phyloP scores from a whole-genome alignment of 2,329 filamentous ascomycete genomes.

The Colletotrichum ledebouriae region DNA sequence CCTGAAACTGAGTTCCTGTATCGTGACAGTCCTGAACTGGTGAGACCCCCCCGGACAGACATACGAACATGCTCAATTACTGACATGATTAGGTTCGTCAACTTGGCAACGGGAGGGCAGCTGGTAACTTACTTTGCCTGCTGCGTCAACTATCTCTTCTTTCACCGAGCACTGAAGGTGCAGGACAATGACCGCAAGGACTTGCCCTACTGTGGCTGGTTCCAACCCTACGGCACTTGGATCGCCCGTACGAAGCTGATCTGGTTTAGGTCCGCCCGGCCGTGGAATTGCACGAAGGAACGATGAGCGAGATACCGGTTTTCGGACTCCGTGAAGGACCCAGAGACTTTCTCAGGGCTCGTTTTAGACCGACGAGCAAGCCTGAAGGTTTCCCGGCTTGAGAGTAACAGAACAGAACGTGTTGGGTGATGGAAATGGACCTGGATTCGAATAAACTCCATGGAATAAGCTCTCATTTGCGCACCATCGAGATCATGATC shows the following conservation, averaged over 20 bases:
- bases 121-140: not conserved
- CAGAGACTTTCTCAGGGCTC: not conserved
- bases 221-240: not conserved
- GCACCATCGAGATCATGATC: too few species aligned
- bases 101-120: conserved; percentile 1
- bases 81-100: not conserved
- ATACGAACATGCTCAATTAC: not conserved
- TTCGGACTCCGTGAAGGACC: not conserved
- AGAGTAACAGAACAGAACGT: not conserved
- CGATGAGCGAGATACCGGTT: not conserved
- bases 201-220: not conserved
- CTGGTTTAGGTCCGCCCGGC: not conserved
- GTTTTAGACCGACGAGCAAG: not conserved
- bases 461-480: too few species aligned
- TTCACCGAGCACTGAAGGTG: not conserved
- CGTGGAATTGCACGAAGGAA: not conserved
- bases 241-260: not conserved
- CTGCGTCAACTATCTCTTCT: conserved; percentile 2
- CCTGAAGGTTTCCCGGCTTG: not conserved
- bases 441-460: too few species aligned
- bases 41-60: not conserved
- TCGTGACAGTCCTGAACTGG: conserved; percentile 1
- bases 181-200: not conserved
- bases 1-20: conserved; percentile 55
- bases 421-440: too few species aligned